phyloP scores from a whole-genome alignment of 2,329 filamentous ascomycete species.

The Fusarium bactridioides region DNA sequence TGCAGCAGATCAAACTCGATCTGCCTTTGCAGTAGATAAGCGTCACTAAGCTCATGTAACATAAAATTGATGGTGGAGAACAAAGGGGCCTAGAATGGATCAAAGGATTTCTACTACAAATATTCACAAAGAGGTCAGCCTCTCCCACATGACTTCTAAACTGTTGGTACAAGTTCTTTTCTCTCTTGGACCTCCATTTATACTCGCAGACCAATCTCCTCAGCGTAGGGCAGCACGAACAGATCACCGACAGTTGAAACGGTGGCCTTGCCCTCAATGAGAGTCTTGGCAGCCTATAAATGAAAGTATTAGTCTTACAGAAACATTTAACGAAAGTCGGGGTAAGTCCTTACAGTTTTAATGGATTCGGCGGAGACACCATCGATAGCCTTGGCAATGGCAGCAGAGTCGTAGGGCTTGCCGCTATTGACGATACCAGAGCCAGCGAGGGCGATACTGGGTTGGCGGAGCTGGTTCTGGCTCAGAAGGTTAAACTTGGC shows the following conservation, averaged over 20 bases:
- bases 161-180: slow-evolving; percentile 55
- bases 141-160: slow-evolving; percentile 49
- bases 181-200: slow-evolving; percentile 62
- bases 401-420: slow-evolving; percentile 84
- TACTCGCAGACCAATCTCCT: slow-evolving; percentile 93
- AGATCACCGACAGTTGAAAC: slow-evolving; percentile 92
- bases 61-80: neutral
- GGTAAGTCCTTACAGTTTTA: slow-evolving; percentile 73
- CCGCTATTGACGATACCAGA: slow-evolving; percentile 82
- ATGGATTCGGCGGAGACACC: slow-evolving; percentile 84
- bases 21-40: neutral
- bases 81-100: slow-evolving; percentile 36
- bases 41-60: neutral
- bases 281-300: slow-evolving; percentile 80
- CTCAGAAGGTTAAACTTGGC: slow-evolving; percentile 94
- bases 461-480: slow-evolving; percentile 77
- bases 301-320: slow-evolving; percentile 34
- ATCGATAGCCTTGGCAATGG: slow-evolving; percentile 80
- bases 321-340: slow-evolving; percentile 35
- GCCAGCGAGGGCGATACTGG: slow-evolving; percentile 84
- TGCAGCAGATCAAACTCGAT: neutral
- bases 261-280: slow-evolving; percentile 87
- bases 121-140: slow-evolving; percentile 54
- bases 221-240: slow-evolving; percentile 87
- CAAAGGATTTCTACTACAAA: slow-evolving; percentile 54